These are phyloP conservation scores for Cladosporium colombiae DNA, from an alignment of 2,329 filamentous ascomycete genomes.

Conservation along the genomic window DNA sequence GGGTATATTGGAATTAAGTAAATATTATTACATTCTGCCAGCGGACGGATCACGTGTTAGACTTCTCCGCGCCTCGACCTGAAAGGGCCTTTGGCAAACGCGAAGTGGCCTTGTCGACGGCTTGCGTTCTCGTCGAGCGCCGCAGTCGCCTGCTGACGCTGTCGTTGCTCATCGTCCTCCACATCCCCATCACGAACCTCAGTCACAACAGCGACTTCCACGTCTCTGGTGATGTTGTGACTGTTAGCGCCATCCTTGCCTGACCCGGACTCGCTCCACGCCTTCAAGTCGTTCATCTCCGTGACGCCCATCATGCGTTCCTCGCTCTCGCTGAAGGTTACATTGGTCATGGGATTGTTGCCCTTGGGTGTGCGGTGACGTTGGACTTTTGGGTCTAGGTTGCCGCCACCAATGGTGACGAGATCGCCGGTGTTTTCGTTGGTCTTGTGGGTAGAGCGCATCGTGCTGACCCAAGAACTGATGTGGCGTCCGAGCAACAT, in stretches of 20 bases:
- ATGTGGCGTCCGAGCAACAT: slow-evolving; percentile 1
- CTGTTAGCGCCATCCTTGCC: neutral
- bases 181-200: neutral
- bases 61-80: slow-evolving; percentile 3
- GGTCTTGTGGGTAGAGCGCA: slow-evolving; percentile 10
- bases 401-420: slow-evolving; percentile 4
- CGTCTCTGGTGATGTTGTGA: slow-evolving; percentile 11
- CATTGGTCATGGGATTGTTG: slow-evolving; percentile 15
- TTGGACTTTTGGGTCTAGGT: neutral
- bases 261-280: slow-evolving; percentile 8
- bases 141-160: slow-evolving; percentile 12
- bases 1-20: neutral
- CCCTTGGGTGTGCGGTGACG: neutral
- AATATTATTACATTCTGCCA: neutral
- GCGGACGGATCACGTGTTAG: neutral
- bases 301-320: slow-evolving; percentile 11
- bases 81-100: slow-evolving; percentile 6
- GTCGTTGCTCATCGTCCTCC: neutral
- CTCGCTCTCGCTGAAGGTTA: slow-evolving; percentile 19
- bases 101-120: slow-evolving; percentile 1
- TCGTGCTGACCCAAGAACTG: slow-evolving; percentile 3
- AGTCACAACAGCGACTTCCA: slow-evolving; percentile 4
- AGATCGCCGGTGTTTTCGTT: neutral
- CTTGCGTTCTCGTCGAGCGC: neutral
- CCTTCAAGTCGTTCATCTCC: slow-evolving; percentile 10